A percentile compares a stretch with the other conserved stretches of the same genome.
These are phyloP conservation scores for Tulasnella sp. DNA, from an alignment of 768 basidiomycete genomes.

Conservation along the genomic window DNA sequence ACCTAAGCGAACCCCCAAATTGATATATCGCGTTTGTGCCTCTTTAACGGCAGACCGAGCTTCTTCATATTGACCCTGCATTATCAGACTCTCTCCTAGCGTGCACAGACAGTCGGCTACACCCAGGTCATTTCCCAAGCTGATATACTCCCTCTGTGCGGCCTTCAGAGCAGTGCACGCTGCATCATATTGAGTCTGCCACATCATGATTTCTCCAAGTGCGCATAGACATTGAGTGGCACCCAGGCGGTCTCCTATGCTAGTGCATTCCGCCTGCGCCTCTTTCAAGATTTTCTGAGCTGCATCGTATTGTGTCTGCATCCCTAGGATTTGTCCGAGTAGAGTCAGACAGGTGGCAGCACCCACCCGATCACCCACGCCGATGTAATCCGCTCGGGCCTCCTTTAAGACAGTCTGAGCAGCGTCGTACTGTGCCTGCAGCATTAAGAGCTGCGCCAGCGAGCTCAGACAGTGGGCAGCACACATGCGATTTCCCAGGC, in stretches of 20 bases:
- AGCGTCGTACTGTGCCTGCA: not conserved
- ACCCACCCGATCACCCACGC: not conserved
- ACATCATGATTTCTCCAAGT: not conserved
- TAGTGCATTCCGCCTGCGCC: not conserved
- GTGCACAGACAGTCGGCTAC: not conserved
- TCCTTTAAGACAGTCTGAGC: not conserved
- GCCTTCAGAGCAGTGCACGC: not conserved
- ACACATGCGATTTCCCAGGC: not conserved
- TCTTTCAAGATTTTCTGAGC: not conserved
- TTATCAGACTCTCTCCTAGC: not conserved
- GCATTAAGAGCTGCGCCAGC: not conserved
- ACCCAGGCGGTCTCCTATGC: not conserved
- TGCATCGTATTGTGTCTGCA: not conserved
- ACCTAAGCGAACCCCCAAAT: not conserved
- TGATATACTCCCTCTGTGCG: not conserved
- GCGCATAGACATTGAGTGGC: not conserved
- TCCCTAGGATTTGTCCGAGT: not conserved
- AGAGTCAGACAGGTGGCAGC: not conserved
- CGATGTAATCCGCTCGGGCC: not conserved
- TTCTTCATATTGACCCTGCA: slow-evolving; percentile 1
- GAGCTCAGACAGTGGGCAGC: not conserved
- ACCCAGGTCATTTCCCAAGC: not conserved
- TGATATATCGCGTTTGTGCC: not conserved
- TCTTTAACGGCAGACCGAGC: not conserved
- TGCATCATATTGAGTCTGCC: not conserved